These are phyloP conservation scores for Dillenia turbinata DNA, from an alignment of 164 flowering plant genomes.

Conservation along the genomic window DNA sequence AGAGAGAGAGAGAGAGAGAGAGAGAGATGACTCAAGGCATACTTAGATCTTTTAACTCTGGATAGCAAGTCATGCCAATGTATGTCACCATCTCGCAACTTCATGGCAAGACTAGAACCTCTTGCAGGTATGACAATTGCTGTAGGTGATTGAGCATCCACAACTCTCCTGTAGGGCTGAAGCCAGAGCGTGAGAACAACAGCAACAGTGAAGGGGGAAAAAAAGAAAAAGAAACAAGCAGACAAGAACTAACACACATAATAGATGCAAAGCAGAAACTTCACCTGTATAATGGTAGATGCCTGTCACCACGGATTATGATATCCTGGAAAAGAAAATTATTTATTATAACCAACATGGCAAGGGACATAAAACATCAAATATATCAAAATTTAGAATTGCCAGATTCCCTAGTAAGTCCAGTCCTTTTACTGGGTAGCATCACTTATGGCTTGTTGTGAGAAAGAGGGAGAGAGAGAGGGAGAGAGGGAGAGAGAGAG, in stretches of 20 bases:
- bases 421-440: too few species aligned
- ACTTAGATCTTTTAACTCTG: slow-evolving; percentile 50
- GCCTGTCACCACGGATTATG: slow-evolving; percentile 74
- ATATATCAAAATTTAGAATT: too few species aligned
- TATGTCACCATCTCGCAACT: slow-evolving; percentile 63
- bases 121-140: slow-evolving; percentile 71
- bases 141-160: slow-evolving; percentile 74
- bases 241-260: background rate
- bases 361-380: too few species aligned
- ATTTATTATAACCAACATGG: too few species aligned
- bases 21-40: slow-evolving; percentile 12
- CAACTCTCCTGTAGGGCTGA: slow-evolving; percentile 64
- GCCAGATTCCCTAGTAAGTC: too few species aligned
- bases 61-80: slow-evolving; percentile 73
- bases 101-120: slow-evolving; percentile 37
- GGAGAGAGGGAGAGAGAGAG: too few species aligned
- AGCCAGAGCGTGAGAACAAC: slow-evolving; percentile 19
- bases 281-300: slow-evolving; percentile 83
- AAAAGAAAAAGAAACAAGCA: background rate
- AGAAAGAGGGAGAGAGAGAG: too few species aligned
- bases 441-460: too few species aligned
- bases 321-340: slow-evolving; percentile 46
- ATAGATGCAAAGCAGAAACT: slow-evolving; percentile 5
- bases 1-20: too few species aligned
- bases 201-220: background rate